A percentile compares a stretch with the other conserved stretches of the same genome.
phyloP scores from a whole-genome alignment of 352 stramenopile species.

The Achlya hypogyna region DNA sequence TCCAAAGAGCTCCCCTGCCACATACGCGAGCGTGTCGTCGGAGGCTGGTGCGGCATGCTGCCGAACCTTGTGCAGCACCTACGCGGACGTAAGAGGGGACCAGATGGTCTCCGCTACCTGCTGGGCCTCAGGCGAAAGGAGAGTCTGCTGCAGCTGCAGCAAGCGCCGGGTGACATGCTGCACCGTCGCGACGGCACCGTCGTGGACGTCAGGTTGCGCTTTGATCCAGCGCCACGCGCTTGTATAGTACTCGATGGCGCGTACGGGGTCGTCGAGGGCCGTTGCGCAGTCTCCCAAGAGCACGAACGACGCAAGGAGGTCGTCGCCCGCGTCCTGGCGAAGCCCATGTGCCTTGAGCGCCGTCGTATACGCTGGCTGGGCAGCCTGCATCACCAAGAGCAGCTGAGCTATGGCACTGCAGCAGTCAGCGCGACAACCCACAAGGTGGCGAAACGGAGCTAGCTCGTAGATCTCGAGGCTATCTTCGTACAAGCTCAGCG shows the following conservation, averaged over 20 bases:
- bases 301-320: slow-evolving; percentile 34
- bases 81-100: too few relatives aligned
- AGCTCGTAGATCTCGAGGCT: slow-evolving; percentile 42
- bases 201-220: background rate
- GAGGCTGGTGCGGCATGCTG: background rate
- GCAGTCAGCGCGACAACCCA: slow-evolving; percentile 28
- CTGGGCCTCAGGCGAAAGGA: background rate
- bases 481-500: slow-evolving; percentile 43
- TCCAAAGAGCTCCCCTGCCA: background rate
- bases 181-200: background rate
- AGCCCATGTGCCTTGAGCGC: slow-evolving; percentile 31
- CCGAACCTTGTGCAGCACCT: background rate
- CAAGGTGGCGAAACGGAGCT: slow-evolving; percentile 22
- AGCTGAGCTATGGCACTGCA: slow-evolving; percentile 31
- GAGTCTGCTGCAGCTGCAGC: background rate
- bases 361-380: slow-evolving; percentile 31
- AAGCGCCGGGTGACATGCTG: slow-evolving; percentile 4
- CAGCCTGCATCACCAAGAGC: slow-evolving; percentile 10
- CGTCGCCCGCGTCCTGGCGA: slow-evolving; percentile 28
- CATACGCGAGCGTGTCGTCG: background rate
- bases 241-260: slow-evolving; percentile 28
- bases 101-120: background rate
- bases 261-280: slow-evolving; percentile 38
- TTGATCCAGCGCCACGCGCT: background rate
- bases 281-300: slow-evolving; percentile 36